Evolutionary conservation across 176 grass and related monocot genomes (phyloP).

Genomic region (Pharus latifolius): DNA sequence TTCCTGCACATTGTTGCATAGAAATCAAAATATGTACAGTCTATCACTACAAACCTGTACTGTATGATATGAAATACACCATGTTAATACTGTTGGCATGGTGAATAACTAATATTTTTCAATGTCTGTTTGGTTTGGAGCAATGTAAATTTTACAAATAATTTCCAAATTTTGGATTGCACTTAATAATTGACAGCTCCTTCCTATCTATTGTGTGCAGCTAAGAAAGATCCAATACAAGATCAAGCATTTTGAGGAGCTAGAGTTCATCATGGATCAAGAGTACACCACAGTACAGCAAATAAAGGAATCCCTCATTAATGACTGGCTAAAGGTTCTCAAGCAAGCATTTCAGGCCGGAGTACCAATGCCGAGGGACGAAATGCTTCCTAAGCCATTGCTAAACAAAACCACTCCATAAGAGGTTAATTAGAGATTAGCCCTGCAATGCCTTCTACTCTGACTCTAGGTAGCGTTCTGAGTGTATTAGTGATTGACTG

Average conservation of each 20-base stretch:
- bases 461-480: conserved; percentile 27
- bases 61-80: background rate
- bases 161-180: background rate
- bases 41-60: too few species aligned
- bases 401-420: conserved; percentile 27
- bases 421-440: conserved; percentile 13
- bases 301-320: conserved; percentile 46
- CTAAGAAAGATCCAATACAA: conserved; percentile 84
- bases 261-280: conserved; percentile 69
- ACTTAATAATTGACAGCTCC: background rate
- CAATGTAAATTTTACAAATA: background rate
- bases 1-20: background rate
- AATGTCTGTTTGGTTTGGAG: background rate
- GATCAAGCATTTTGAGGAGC: conserved; percentile 78
- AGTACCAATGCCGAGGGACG: conserved; percentile 58
- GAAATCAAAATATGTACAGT: too few species aligned
- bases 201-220: conserved; percentile 23
- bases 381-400: conserved; percentile 43
- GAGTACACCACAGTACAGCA: conserved; percentile 55
- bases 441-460: background rate
- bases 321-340: conserved; percentile 67
- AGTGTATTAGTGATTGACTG: background rate
- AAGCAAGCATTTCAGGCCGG: conserved; percentile 45
- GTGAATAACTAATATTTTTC: background rate
- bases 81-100: background rate